Base-by-base conservation (phyloP, 176 grass and related monocot genomes). In the Cocos nucifera region DNA sequence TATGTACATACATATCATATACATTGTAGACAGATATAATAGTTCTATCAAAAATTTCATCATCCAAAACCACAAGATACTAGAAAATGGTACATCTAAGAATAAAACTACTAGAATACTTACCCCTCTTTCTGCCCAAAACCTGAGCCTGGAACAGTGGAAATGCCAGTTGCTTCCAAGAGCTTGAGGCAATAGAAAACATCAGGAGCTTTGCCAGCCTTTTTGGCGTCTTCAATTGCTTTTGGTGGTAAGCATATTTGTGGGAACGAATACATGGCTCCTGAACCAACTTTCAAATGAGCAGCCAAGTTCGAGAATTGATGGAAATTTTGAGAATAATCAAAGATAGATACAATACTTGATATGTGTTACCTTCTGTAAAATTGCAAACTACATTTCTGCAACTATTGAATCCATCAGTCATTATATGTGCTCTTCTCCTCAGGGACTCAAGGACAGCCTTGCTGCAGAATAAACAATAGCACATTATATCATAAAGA, bases 41-140 rank as follows among this genome's bases (percentile, higher is more conserved):
- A 44, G 0, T 44, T 14, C 10, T 25, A 22, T 24, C 15, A 12
- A 26, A 27, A 28, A 14, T 44, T 44, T 44, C 9, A 14, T 44
- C 0, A 44, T 44, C 35, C 10, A 44, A 44, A 12, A 12, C 10
- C 10, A 44, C 10, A 44, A 44, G 35, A 44, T 14, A 6, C 28
- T 12, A 12, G 35, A 44, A 12, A 3, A 14, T 44, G 9, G 10
- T 12, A 14, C 9, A 14, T 14, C 12, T 14, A 44, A 44, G 8
- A 44, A 44, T 14, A 44, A 44, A 35, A 44, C 2, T 14, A 44
- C 35, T 44, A 54, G 60, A 65, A 8, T 24, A 76, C 56, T 69
- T 81, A 98, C 93, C 93, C 88, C 83, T 92, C 85, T 80, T 98
- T 98, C 65, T 98, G 94, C 54, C 94, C 94, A 15, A 98, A 98